phyloP scores from a whole-genome alignment of 305 asterid genomes.

The Coffea humblotiana region DNA sequence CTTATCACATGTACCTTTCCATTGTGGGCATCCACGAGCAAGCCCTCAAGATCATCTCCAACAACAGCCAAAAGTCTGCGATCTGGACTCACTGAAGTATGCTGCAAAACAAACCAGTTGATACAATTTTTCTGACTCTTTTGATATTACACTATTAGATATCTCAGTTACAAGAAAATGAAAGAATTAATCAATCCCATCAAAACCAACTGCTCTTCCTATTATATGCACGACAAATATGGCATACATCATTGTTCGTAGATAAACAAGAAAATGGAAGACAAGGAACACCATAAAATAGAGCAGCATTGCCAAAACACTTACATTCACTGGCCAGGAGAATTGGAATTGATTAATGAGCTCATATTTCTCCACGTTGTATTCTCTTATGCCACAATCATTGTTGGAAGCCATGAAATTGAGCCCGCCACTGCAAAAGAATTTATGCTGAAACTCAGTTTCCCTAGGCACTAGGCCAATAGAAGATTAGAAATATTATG shows the following conservation, averaged over 20 bases:
- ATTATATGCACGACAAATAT: background rate
- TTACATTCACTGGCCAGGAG: constrained; percentile 85
- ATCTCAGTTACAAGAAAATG: background rate
- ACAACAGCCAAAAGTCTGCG: constrained; percentile 65
- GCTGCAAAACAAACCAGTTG: constrained; percentile 42
- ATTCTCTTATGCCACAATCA: constrained; percentile 66
- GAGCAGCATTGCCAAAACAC: constrained; percentile 15
- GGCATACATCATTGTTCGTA: background rate
- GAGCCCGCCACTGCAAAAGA: constrained; percentile 51
- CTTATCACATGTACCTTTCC: constrained; percentile 52
- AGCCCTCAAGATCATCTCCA: constrained; percentile 65
- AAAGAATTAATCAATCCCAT: background rate
- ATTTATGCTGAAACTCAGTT: background rate
- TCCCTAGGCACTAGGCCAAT: background rate
- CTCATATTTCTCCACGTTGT: constrained; percentile 74
- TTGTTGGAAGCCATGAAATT: constrained; percentile 66
- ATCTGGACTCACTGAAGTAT: constrained; percentile 72
- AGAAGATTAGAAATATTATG: background rate
- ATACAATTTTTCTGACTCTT: background rate
- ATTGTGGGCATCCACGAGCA: constrained; percentile 62
- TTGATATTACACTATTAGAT: background rate
- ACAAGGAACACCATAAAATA: background rate
- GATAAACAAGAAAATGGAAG: background rate
- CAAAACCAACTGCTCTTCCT: background rate
- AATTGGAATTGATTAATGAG: constrained; percentile 57